phyloP scores from a whole-genome alignment of 177 flowering plant genomes.

The Vitis hybrid region DNA sequence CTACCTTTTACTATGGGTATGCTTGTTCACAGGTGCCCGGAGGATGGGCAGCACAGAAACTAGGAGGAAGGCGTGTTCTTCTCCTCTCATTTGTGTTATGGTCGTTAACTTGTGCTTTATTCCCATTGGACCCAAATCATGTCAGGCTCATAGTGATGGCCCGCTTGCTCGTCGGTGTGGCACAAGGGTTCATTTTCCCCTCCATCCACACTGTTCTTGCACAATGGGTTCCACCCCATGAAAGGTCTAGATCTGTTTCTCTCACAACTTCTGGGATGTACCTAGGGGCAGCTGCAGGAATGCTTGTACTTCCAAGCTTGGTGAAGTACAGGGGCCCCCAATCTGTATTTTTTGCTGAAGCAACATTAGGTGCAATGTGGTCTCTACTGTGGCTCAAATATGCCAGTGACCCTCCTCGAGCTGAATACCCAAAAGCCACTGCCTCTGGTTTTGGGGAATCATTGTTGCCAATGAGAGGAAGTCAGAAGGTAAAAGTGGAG shows the following conservation, averaged over 20 bases:
- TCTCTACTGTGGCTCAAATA: conserved; percentile 78
- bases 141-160: conserved; percentile 61
- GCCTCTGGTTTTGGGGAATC: conserved; percentile 82
- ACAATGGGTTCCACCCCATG: conserved; percentile 99
- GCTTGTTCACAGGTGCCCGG: conserved; percentile 97
- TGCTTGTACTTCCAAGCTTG: conserved; percentile 80
- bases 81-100: conserved; percentile 81
- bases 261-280: conserved; percentile 97
- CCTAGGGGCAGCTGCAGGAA: conserved; percentile 91
- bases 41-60: conserved; percentile 90
- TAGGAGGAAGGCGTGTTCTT: conserved; percentile 89
- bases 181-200: conserved; percentile 96
- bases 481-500: conserved; percentile 47
- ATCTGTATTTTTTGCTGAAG: conserved; percentile 80
- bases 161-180: conserved; percentile 88
- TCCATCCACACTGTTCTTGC: conserved; percentile 94
- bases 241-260: conserved; percentile 94
- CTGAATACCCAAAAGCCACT: conserved; percentile 79
- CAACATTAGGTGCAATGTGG: conserved; percentile 78
- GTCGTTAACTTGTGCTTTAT: conserved; percentile 78
- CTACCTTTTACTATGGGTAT: conserved; percentile 89
- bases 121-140: conserved; percentile 73
- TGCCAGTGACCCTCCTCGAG: conserved; percentile 80
- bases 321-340: conserved; percentile 81
- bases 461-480: conserved; percentile 57